A percentile compares a stretch with the other conserved stretches of the same genome.
phyloP scores from a whole-genome alignment of 2,329 filamentous ascomycete species.

The Aspergillus viridinutans region DNA sequence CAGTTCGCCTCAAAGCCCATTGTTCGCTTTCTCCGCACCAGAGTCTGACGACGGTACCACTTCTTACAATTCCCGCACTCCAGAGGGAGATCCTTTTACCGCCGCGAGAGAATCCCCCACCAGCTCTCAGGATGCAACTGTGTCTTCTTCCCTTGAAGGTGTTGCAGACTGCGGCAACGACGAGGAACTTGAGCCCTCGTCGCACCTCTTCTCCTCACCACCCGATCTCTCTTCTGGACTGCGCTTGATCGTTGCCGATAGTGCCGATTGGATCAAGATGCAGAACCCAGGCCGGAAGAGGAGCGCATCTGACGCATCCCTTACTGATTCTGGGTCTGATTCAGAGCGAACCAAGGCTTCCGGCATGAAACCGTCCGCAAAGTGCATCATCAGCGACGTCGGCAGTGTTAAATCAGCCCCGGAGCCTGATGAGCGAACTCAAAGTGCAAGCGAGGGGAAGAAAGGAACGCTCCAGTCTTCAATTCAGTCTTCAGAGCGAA shows the following conservation, averaged over 20 bases:
- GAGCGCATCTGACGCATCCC: constrained; percentile 23
- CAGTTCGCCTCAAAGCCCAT: constrained; percentile 12
- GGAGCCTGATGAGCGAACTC: neutral
- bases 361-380: neutral
- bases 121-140: neutral
- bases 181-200: neutral
- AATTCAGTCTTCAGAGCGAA: neutral
- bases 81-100: neutral
- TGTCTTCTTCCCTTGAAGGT: neutral
- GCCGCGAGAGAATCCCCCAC: neutral
- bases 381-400: neutral
- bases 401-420: neutral
- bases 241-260: neutral
- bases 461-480: neutral
- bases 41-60: neutral
- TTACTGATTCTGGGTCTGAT: constrained; percentile 25
- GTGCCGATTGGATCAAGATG: neutral
- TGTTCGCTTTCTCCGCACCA: constrained; percentile 13
- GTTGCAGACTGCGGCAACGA: neutral
- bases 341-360: constrained; percentile 9
- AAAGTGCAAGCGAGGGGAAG: neutral
- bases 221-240: neutral
- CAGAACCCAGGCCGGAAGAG: constrained; percentile 20
- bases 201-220: neutral
- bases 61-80: neutral